Evolutionary conservation across 805 yeast genomes (phyloP), one percentile per base, ranked within the genome.

Genomic region (Naumovozyma baii): DNA sequence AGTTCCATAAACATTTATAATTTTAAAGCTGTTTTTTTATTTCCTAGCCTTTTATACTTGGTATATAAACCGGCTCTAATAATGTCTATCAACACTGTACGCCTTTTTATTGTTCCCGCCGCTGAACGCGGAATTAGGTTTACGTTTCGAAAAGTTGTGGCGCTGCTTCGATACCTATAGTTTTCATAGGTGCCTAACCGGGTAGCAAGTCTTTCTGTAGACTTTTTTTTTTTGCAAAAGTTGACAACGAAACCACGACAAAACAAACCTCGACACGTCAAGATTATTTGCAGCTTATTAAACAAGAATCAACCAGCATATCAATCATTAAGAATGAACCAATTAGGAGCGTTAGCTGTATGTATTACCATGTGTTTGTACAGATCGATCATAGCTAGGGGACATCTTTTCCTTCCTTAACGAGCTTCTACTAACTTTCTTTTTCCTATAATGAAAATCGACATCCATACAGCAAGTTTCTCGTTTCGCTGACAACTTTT

Each of bases 401-500:
- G n/a, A 18, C 13, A 31, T 13, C 15, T 18, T 15, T 18, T 35
- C 12, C 18, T 17, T 15, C 16, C 15, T 12, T 18, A 28, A 14
- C n/a, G 31, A 19, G 33, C 40, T 31, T 14, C 31, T 38, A 31
- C 15, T 15, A 17, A 22, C 38, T n/a, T 20, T 14, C 15, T 28
- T 28, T 36, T 26, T 16, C 13, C 17, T 17, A 14, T 34, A 8
- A 29, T 29, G 9, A 14, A 13, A 29, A 29, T 29, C 15, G 13
- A 9, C 14, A 29, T 22, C 10, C 26, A 22, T 22, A 3, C 20
- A 54, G 59, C 61, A 58, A 44, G 31, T 59, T 12, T 50, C 64
- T 17, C 50, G 55, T 37, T 52, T 55, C 37, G 49, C 61, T 14
- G 48, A 59, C 30, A 56, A 53, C 36, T 37, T 61, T 7, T 58